Base-by-base conservation (phyloP, 2,329 filamentous ascomycete species). In the Ophiostoma sp. region DNA sequence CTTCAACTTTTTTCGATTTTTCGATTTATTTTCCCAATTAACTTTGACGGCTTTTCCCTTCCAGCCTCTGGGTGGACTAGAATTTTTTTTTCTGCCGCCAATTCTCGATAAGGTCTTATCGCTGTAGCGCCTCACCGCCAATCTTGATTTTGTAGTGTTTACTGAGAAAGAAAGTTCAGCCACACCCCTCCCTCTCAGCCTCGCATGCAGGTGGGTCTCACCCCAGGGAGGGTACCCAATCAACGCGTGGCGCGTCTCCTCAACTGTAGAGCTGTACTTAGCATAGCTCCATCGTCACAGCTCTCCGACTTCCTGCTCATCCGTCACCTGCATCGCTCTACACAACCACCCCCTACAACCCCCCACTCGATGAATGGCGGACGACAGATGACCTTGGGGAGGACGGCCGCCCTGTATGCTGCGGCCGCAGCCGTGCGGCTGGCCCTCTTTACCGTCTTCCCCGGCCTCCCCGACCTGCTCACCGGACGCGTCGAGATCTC, bases 401-500 rank as follows among this genome's bases (percentile, higher is more conserved):
- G 60, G 79, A 89, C 87, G 80, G 82, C 83, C 67, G 83, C 86
- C 76, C 85, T 97, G 71, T 96, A 93, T 78, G 84, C 85, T 72
- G 87, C 88, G 68, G 94, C 94, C 71, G 89, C 91, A 70, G 85
- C 89, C 73, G 83, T 98, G 75, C 89, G 95, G 75, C 84, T 98
- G 72, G 81, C 92, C 70, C 86, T 98, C 69, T 94, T 93, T 78
- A 83, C 89, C 71, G 84, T 89, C 71, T 97, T 97, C 78, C 94
- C 95, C 73, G 87, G 87, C 52, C 84, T 99, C 57, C 92, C 94
- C 68, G 89, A 93, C 78, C 85, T 97, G 73, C 85, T 99, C 73
- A 95, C 93, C 27, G 91, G 90, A 74, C 90, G 95, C 77, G 95
- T 97, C 76, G 95, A 99, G 83, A 90, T 99, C 76, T 97, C 95